A percentile compares a stretch with the other conserved stretches of the same genome.
Conservation (phyloP, 2,329 filamentous ascomycete genomes). For the Hymenoscyphus occultus region DNA sequence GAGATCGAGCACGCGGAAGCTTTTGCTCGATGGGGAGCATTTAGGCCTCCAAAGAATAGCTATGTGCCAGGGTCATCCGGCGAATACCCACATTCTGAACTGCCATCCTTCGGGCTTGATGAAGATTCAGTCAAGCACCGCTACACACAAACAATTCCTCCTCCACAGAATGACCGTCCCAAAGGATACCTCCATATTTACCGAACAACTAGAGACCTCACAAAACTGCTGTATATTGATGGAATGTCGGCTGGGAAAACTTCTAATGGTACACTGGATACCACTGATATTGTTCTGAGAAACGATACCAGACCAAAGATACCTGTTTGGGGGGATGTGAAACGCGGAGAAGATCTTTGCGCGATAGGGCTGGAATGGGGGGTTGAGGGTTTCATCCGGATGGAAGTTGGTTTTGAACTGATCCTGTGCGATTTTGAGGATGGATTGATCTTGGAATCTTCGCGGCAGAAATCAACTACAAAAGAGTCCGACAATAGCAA, state of each 20-base stretch:
- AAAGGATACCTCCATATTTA: constrained; percentile 68
- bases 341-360: constrained; percentile 56
- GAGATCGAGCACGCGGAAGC: constrained; percentile 69
- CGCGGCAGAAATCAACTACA: constrained; percentile 18
- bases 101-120: constrained; percentile 11
- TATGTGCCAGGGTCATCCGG: constrained; percentile 1
- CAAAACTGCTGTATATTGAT: constrained; percentile 64
- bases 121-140: neutral
- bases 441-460: constrained; percentile 28
- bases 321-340: constrained; percentile 13
- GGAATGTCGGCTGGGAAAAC: constrained; percentile 68
- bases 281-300: constrained; percentile 59
- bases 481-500: constrained; percentile 11
- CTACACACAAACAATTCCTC: neutral
- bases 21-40: constrained; percentile 48
- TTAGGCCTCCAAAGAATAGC: constrained; percentile 9
- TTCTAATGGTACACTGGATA: constrained; percentile 62
- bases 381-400: constrained; percentile 63
- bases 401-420: constrained; percentile 69
- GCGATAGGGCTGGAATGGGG: constrained; percentile 50
- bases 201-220: constrained; percentile 52
- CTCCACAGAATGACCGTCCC: neutral
- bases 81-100: neutral
- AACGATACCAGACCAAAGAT: constrained; percentile 6
- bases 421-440: constrained; percentile 62